Base-by-base conservation (phyloP, 768 basidiomycete species). In the Amanita subjunquillea region DNA sequence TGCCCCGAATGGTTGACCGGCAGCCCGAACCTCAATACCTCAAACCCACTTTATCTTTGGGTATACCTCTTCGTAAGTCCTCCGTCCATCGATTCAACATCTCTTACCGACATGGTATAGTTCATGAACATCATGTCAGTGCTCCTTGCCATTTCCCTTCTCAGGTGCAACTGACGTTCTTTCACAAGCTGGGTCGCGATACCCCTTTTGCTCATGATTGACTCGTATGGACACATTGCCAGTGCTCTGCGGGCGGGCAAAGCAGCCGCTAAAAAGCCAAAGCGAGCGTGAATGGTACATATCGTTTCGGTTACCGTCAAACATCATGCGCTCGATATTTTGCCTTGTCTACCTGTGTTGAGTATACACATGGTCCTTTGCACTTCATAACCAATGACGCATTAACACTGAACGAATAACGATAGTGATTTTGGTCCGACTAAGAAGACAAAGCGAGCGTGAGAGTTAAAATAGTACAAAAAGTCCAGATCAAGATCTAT, bases 1-100 rank as follows among this genome's bases (percentile, higher is more conserved):
- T 83, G 82, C 60, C 89, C 89, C 0, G 89, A 91, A 67, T 91
- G 87, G 87, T 68, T 91, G 45, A 82, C 77, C 1, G 87, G 85
- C 17, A 85, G 79, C 60, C 79, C 82, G 0, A 86, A 75, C 63
- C 67, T 91, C 50, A 74, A 85, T 59, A 87, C 79, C 0, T 84
- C 83, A 6, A 87, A 88, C 58, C 68, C 72, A 25, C 66, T 90
- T 36, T 77, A 82, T 61, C 72, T 89, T 49, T 91, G 87, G 87
- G 81, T 90, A 8, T 89, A 91, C 67, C 81, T 91, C 39, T 62
- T 83, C 54, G 87, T 91, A 62, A 59, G 85, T 74, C n/a, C 20
- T 15, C 34, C 12, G 38, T n/a, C 22, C 12, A 13, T 20, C 30
- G 15, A 10, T 27, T 4, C 39, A 37, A n/a, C 45, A 45, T 23